A percentile compares a stretch with the other conserved stretches of the same genome.
Conservation (phyloP, 768 basidiomycete genomes). For the Cystobasidium ongulense region DNA sequence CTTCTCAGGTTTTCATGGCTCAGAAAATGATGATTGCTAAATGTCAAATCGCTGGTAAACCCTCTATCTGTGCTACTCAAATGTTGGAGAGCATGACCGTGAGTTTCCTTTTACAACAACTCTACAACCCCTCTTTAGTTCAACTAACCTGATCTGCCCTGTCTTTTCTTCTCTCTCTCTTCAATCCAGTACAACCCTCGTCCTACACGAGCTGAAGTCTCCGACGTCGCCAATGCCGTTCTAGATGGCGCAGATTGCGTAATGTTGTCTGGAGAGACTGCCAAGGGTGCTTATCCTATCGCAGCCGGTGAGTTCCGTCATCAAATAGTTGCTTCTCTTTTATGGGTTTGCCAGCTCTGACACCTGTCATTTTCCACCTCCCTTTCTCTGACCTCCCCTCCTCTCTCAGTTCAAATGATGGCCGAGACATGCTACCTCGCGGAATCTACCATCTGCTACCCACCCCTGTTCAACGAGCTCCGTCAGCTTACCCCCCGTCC, state of each 20-base stretch:
- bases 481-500: constrained; percentile 70
- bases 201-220: constrained; percentile 96
- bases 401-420: constrained; percentile 85
- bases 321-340: constrained; percentile 9
- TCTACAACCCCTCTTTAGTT: neutral
- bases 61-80: constrained; percentile 96
- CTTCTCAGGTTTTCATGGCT: constrained; percentile 95
- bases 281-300: constrained; percentile 92
- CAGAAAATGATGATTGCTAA: constrained; percentile 99
- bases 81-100: constrained; percentile 69
- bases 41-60: constrained; percentile 96
- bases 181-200: constrained; percentile 70
- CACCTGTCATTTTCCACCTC: no score
- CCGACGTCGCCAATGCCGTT: constrained; percentile 98
- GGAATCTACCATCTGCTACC: constrained; percentile 90
- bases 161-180: neutral
- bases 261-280: constrained; percentile 99
- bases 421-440: constrained; percentile 97
- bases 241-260: constrained; percentile 98
- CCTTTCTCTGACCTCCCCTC: constrained; percentile 3
- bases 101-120: constrained; percentile 13
- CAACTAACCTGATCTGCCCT: neutral
- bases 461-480: constrained; percentile 74
- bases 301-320: constrained; percentile 61
- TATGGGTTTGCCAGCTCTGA: no score